phyloP scores from a whole-genome alignment of 2,329 filamentous ascomycete genomes.

The Ophiostoma ips region DNA sequence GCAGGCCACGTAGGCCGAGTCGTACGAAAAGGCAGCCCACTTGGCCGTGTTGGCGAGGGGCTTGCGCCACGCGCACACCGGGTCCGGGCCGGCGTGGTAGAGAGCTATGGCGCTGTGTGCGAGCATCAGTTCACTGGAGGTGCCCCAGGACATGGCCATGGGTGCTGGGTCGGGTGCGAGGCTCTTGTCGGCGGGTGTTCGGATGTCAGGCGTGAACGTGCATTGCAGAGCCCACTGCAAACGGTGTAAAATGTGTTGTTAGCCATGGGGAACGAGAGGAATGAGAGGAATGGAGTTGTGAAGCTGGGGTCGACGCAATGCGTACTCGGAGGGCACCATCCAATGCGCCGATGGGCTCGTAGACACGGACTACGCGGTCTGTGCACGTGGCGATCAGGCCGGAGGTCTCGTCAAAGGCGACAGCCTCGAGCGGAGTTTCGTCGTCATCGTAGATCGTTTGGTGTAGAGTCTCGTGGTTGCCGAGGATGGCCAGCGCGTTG shows the following conservation, averaged over 20 bases:
- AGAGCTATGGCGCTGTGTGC: constrained; percentile 58
- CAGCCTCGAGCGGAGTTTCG: constrained; percentile 50
- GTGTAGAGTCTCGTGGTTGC: constrained; percentile 57
- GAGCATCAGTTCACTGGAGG: constrained; percentile 69
- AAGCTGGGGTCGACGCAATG: not conserved
- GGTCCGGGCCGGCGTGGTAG: constrained; percentile 38
- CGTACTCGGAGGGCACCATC: constrained; percentile 62
- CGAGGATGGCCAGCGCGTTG: constrained; percentile 72
- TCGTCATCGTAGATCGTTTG: constrained; percentile 88
- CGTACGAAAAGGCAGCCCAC: constrained; percentile 68
- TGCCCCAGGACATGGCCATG: constrained; percentile 66
- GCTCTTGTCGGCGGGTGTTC: constrained; percentile 27
- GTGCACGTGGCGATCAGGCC: constrained; percentile 77
- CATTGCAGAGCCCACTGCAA: constrained; percentile 50
- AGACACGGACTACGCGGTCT: constrained; percentile 53
- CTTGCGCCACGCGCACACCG: constrained; percentile 58
- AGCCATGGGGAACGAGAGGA: not conserved
- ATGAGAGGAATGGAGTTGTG: not conserved
- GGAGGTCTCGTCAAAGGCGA: constrained; percentile 66
- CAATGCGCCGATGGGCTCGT: constrained; percentile 57
- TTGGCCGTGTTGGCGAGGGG: constrained; percentile 58
- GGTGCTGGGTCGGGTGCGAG: constrained; percentile 18
- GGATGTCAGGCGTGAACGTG: constrained; percentile 17
- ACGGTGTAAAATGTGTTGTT: not conserved
- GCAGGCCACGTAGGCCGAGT: constrained; percentile 76